These are phyloP conservation scores for Pseudohalonectria lignicola DNA, from an alignment of 2,329 filamentous ascomycete genomes.

Conservation along the genomic window DNA sequence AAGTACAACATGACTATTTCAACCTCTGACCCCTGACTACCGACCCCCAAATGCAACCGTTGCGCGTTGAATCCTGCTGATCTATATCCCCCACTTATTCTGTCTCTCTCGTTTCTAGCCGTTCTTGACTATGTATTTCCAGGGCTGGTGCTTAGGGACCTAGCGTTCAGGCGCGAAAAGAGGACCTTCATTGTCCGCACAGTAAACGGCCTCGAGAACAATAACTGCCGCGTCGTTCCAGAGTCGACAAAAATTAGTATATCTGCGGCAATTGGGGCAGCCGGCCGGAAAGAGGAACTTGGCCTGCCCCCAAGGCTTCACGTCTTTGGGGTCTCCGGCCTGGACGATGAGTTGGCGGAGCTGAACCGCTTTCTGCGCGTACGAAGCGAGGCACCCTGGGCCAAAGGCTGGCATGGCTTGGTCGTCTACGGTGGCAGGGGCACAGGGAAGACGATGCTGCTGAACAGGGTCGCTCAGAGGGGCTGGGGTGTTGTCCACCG, in stretches of 20 bases:
- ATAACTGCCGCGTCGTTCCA: constrained; percentile 31
- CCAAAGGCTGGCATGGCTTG: constrained; percentile 39
- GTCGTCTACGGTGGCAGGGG: constrained; percentile 73
- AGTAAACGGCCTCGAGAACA: constrained; percentile 40
- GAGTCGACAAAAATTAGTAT: too few species aligned
- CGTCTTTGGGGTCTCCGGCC: constrained; percentile 52
- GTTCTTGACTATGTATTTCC: constrained; percentile 56
- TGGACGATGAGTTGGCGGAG: constrained; percentile 49
- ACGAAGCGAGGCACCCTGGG: constrained; percentile 11
- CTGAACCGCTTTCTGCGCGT: constrained; percentile 53
- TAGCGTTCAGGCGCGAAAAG: constrained; percentile 42
- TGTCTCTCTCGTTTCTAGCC: too few species aligned
- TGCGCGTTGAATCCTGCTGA: too few species aligned
- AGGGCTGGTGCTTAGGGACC: constrained; percentile 59
- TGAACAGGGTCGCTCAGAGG: constrained; percentile 54
- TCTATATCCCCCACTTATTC: too few species aligned
- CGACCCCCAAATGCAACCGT: too few species aligned
- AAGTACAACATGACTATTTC: too few species aligned
- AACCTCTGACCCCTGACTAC: too few species aligned
- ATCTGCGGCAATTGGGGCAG: constrained; percentile 8
- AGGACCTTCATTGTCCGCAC: constrained; percentile 47
- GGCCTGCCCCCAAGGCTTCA: constrained; percentile 22
- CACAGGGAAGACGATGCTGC: constrained; percentile 71
- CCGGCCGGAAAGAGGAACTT: not conserved
- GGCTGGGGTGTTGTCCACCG: constrained; percentile 61